These are phyloP conservation scores for Kwoniella bestiolae DNA, from an alignment of 768 basidiomycete species.

Conservation along the genomic window DNA sequence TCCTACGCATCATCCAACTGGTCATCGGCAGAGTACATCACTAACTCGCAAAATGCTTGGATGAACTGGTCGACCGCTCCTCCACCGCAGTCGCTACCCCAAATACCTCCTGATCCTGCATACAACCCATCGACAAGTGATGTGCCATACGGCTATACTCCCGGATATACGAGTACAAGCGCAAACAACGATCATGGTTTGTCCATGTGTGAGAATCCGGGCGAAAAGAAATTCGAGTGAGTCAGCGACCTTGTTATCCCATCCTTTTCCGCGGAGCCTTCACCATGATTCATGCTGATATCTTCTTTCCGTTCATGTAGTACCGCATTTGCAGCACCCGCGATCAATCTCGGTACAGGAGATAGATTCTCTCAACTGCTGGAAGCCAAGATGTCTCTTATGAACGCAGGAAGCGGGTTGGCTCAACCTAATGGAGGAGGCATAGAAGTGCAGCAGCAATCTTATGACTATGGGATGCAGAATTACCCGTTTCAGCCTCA, in stretches of 20 bases:
- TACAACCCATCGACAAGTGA: background rate
- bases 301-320: background rate
- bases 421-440: slow-evolving; percentile 2
- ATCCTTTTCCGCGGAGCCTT: too few relatives aligned
- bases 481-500: background rate
- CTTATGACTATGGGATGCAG: background rate
- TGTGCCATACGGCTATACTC: background rate
- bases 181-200: background rate
- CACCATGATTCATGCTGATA: background rate
- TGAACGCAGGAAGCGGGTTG: slow-evolving; percentile 1
- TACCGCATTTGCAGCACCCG: slow-evolving; percentile 12
- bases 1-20: background rate
- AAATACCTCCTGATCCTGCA: background rate
- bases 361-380: slow-evolving; percentile 45
- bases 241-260: background rate
- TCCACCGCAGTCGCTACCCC: background rate
- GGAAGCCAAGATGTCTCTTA: slow-evolving; percentile 37
- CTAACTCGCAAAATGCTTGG: slow-evolving; percentile 10
- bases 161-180: background rate
- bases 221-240: slow-evolving; percentile 9
- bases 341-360: slow-evolving; percentile 34
- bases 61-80: slow-evolving; percentile 5
- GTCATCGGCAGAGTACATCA: background rate
- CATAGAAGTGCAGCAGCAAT: background rate
- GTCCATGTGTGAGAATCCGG: background rate